Evolutionary conservation across 2,329 filamentous ascomycete species (phyloP), one percentile per base, ranked within the genome.

Genomic region (Albophoma yamanashiensis): DNA sequence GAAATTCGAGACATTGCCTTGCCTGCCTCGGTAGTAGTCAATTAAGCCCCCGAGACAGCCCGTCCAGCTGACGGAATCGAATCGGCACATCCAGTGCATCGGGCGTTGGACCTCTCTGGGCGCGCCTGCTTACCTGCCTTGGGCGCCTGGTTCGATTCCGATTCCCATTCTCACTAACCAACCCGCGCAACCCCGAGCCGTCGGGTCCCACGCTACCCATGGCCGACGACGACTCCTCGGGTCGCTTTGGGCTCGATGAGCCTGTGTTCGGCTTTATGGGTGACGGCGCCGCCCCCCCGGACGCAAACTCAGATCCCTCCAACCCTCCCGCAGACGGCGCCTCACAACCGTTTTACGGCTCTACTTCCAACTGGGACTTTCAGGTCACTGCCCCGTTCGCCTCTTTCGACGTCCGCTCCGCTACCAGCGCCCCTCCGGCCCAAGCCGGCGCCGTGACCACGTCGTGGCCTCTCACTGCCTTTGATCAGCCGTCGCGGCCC

Each of bases 321-420:
- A 67, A 67, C 60, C 62, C 63, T 58, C 64, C 66, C 63, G 64
- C 64, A 65, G 70, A 70, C 63, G 66, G 75, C 68, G 69, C 69
- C 60, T 69, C 71, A 64, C 66, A 73, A 66, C 68, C 76, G 57
- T 69, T 68, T 64, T 67, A 68, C 42, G 62, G 58, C 56, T 60
- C 65, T 42, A 57, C 65, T 66, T 67, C 76, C 59, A 69, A 70
- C 70, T 83, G 80, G 80, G 68, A 73, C 64, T 81, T 81, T 64
- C 76, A 76, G 62, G 75, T 76, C 67, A 75, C 75, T 15, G 76
- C 79, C 62, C 76, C 78, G 55, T 79, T 78, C 71, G 76, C 78
- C 65, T 72, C 74, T 58, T 79, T 75, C 70, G 73, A 76, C 70
- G 67, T 71, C 64, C 73, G 66, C 68, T 58, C 60, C 65, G 72